Conservation (phyloP, 2,329 filamentous ascomycete genomes). For the Fusarium tanahbumbuense region DNA sequence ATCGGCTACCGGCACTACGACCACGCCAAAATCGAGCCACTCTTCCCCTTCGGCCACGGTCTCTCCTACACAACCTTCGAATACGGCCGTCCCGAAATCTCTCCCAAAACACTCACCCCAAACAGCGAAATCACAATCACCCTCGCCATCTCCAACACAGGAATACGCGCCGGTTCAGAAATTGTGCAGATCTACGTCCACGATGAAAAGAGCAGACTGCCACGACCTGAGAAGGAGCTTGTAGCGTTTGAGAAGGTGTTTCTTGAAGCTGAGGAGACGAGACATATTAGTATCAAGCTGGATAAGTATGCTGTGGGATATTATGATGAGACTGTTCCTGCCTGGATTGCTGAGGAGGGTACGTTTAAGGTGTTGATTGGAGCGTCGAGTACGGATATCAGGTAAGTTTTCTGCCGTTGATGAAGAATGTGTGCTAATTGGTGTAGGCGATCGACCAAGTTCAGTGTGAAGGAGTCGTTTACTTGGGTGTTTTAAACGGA, state of each 20-base stretch:
- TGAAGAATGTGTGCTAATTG: constrained; percentile 13
- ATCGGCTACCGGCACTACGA: constrained; percentile 82
- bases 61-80: constrained; percentile 78
- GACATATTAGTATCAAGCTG: constrained; percentile 58
- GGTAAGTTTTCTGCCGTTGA: constrained; percentile 55
- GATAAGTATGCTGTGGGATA: constrained; percentile 68
- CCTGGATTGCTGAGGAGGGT: constrained; percentile 76
- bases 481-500: constrained; percentile 69
- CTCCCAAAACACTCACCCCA: constrained; percentile 54
- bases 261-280: constrained; percentile 67
- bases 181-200: constrained; percentile 76
- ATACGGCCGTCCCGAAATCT: constrained; percentile 68
- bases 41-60: constrained; percentile 80
- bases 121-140: constrained; percentile 58
- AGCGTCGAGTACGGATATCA: constrained; percentile 71
- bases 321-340: constrained; percentile 68
- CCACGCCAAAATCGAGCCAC: constrained; percentile 65
- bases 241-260: constrained; percentile 75
- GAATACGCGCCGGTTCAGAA: constrained; percentile 67
- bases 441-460: constrained; percentile 59
- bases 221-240: constrained; percentile 76
- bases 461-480: constrained; percentile 73
- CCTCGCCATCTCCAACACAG: constrained; percentile 66
- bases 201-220: constrained; percentile 71
- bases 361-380: constrained; percentile 70